These are phyloP conservation scores for Claviceps purpurea DNA, from an alignment of 2,329 filamentous ascomycete genomes.

Conservation along the genomic window DNA sequence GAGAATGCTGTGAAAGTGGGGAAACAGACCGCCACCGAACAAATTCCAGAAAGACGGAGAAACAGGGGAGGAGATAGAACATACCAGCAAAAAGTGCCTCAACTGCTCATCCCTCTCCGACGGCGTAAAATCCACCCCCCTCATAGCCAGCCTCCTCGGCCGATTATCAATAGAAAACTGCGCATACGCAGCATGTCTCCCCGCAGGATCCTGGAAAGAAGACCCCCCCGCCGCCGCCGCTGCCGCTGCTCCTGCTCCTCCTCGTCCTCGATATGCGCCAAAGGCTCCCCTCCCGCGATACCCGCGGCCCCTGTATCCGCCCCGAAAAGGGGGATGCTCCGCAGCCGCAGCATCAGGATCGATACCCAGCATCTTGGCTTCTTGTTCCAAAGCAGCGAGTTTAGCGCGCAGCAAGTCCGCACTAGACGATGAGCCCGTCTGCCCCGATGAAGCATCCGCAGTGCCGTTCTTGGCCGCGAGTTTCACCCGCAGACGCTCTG, in stretches of 20 bases:
- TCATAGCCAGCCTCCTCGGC: slow-evolving; percentile 52
- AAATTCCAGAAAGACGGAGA: too few species aligned
- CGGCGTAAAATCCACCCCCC: slow-evolving; percentile 49
- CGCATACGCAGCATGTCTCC: slow-evolving; percentile 42
- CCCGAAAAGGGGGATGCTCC: slow-evolving; percentile 17
- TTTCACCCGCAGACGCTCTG: slow-evolving; percentile 48
- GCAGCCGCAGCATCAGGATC: slow-evolving; percentile 42
- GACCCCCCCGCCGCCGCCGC: slow-evolving; percentile 18
- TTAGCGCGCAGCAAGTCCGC: slow-evolving; percentile 57
- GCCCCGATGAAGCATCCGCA: slow-evolving; percentile 9
- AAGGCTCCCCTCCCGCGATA: slow-evolving; percentile 18
- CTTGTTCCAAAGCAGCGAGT: slow-evolving; percentile 58
- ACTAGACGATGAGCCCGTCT: slow-evolving; percentile 27
- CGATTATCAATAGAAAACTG: slow-evolving; percentile 64
- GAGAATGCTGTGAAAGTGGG: too few species aligned
- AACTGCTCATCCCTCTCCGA: slow-evolving; percentile 53
- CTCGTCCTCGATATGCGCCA: slow-evolving; percentile 1
- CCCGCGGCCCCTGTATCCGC: slow-evolving; percentile 25
- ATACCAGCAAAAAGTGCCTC: slow-evolving; percentile 56
- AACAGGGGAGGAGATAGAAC: slow-evolving; percentile 10
- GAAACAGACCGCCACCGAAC: too few species aligned
- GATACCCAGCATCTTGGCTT: slow-evolving; percentile 56
- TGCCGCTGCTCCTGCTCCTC: neutral
- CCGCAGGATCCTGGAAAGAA: slow-evolving; percentile 26
- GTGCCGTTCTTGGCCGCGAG: slow-evolving; percentile 21